A percentile compares a stretch with the other conserved stretches of the same genome.
phyloP scores from a whole-genome alignment of 306 rosid species.

The Adenanthera pavonina region DNA sequence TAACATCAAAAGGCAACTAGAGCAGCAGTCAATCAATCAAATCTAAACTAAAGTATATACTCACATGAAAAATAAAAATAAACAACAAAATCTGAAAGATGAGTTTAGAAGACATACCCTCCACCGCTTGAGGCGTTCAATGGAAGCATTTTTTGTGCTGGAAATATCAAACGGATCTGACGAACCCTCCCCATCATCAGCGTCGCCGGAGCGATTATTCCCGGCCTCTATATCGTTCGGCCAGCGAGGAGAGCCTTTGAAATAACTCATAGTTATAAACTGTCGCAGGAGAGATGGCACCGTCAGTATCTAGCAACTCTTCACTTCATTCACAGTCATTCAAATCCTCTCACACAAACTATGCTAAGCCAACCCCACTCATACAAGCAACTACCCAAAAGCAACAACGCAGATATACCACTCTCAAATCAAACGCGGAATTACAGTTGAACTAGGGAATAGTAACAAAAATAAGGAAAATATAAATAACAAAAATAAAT shows the following conservation, averaged over 20 bases:
- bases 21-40: background rate
- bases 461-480: no score
- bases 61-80: background rate
- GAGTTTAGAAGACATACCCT: constrained; percentile 54
- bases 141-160: constrained; percentile 75
- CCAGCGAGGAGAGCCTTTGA: constrained; percentile 48
- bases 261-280: constrained; percentile 54
- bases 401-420: no score
- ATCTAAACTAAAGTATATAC: background rate
- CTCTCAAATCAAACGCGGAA: no score
- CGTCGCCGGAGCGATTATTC: constrained; percentile 38
- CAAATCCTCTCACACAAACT: background rate
- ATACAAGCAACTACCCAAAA: no score
- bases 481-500: no score
- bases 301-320: constrained; percentile 42
- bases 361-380: background rate
- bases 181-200: constrained; percentile 44
- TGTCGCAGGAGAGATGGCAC: constrained; percentile 96
- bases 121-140: constrained; percentile 81
- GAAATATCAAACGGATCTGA: constrained; percentile 60
- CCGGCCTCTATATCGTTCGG: constrained; percentile 64
- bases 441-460: no score
- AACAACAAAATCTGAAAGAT: background rate
- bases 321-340: constrained; percentile 9
- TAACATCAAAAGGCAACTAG: background rate